phyloP scores from a whole-genome alignment of 495 filamentous ascomycete species.

The Neurospora sublineolata region DNA sequence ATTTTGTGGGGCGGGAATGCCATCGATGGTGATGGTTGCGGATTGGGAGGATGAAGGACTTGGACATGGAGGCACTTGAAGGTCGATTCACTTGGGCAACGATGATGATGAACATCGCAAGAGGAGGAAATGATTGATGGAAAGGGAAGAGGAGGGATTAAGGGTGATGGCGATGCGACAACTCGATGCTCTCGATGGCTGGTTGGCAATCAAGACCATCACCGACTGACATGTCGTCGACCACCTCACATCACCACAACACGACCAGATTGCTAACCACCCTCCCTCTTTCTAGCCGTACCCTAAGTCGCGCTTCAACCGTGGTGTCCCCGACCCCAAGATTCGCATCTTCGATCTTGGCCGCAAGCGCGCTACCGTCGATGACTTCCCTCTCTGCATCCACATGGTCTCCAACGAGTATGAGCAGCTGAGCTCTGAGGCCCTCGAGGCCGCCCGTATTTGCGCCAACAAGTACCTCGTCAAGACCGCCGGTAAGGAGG shows the following conservation, averaged over 20 bases:
- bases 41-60: background rate
- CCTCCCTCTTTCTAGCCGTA: slow-evolving; percentile 58
- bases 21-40: background rate
- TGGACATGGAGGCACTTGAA: background rate
- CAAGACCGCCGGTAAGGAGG: slow-evolving; percentile 95
- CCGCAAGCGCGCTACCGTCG: slow-evolving; percentile 94
- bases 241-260: background rate
- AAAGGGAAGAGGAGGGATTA: background rate
- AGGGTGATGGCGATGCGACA: background rate
- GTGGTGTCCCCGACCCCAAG: slow-evolving; percentile 99
- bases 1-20: background rate
- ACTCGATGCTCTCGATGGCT: background rate
- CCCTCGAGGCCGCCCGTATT: slow-evolving; percentile 97
- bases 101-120: background rate
- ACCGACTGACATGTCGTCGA: background rate
- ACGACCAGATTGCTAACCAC: slow-evolving; percentile 16
- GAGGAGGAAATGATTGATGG: background rate
- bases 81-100: background rate
- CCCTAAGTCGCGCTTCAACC: slow-evolving; percentile 99
- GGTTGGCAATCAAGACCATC: background rate
- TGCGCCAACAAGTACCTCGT: slow-evolving; percentile 99
- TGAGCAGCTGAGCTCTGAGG: slow-evolving; percentile 97
- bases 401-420: slow-evolving; percentile 99
- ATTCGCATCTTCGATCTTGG: slow-evolving; percentile 99
- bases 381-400: slow-evolving; percentile 96